phyloP scores from a whole-genome alignment of 2,329 filamentous ascomycete genomes.

The Trichoderma polysporum region DNA sequence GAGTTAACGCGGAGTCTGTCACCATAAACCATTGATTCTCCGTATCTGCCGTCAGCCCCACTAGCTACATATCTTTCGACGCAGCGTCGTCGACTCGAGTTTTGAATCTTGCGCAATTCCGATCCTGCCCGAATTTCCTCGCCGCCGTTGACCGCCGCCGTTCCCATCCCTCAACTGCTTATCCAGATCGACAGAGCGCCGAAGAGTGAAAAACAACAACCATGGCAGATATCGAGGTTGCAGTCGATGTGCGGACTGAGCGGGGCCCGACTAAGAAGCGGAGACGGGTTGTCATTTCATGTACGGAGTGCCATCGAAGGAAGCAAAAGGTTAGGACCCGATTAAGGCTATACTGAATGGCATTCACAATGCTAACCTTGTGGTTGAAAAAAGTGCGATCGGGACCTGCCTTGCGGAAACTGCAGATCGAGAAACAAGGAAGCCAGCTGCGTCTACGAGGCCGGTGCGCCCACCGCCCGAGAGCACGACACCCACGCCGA shows the following conservation, averaged over 20 bases:
- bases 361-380: conserved; percentile 3
- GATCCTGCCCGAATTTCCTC: not conserved
- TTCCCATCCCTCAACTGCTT: not conserved
- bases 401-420: conserved; percentile 59
- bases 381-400: conserved; percentile 50
- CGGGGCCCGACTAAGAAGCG: conserved; percentile 52
- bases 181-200: not conserved
- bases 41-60: not conserved
- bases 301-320: conserved; percentile 62
- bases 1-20: conserved; percentile 6
- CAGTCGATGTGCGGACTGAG: conserved; percentile 9
- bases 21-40: not conserved
- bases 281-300: conserved; percentile 61
- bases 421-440: conserved; percentile 58
- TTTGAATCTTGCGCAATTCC: not conserved
- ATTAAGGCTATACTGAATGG: not conserved
- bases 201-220: not conserved
- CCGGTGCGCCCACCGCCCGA: conserved; percentile 45
- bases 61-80: not conserved
- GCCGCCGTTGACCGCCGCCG: not conserved
- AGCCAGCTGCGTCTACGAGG: conserved; percentile 57
- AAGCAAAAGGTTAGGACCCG: conserved; percentile 55
- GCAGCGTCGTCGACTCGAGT: not conserved
- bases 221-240: conserved; percentile 21
- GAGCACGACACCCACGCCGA: conserved; percentile 27